Evolutionary conservation across 176 grass and related monocot genomes (phyloP).

Genomic region (Zoysia japonica): DNA sequence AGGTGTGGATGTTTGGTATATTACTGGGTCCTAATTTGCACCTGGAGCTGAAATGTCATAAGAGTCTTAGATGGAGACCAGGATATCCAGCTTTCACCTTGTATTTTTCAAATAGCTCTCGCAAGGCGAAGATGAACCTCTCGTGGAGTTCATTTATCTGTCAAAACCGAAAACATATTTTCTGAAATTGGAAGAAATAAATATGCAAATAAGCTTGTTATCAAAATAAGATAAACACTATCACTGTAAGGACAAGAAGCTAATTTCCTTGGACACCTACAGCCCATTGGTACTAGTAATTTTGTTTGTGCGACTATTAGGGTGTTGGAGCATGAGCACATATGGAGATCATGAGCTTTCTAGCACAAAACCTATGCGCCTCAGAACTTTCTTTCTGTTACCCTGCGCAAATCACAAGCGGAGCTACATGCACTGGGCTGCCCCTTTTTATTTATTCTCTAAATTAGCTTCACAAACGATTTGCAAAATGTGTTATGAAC

Average conservation of each 20-base stretch:
- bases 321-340: neutral
- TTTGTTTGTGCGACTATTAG: neutral
- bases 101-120: constrained; percentile 80
- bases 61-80: constrained; percentile 61
- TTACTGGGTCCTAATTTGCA: constrained; percentile 13
- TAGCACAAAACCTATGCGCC: neutral
- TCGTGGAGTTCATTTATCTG: constrained; percentile 87
- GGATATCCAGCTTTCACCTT: constrained; percentile 64
- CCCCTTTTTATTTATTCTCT: neutral
- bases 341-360: neutral
- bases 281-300: neutral
- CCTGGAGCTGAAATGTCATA: constrained; percentile 39
- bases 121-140: constrained; percentile 60
- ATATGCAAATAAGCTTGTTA: neutral
- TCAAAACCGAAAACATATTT: constrained; percentile 19
- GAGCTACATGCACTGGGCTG: too few species aligned
- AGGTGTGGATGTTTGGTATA: too few species aligned
- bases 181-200: neutral
- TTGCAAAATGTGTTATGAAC: constrained; percentile 6
- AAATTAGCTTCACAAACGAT: neutral
- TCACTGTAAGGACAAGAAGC: neutral
- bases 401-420: too few species aligned
- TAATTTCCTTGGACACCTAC: neutral
- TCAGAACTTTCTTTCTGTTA: neutral
- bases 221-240: neutral